Percentiles rank a stretch among this genome's conserved stretches.
Evolutionary conservation across 139 green algal genomes (phyloP).

Genomic region (Eudorina sp.): DNA sequence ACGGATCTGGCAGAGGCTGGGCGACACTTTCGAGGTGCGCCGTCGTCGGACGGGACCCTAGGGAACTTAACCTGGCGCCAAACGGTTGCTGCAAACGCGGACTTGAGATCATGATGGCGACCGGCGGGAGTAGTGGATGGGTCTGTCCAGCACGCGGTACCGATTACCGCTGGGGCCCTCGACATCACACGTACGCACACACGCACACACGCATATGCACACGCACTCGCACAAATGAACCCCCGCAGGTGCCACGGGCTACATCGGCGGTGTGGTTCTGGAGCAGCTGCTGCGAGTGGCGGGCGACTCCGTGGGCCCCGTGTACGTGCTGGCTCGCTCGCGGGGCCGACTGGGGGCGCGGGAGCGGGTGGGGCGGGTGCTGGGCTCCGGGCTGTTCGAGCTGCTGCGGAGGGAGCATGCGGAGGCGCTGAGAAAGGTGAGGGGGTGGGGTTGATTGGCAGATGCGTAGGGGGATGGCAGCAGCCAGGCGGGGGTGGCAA

Average conservation of each 20-base stretch:
- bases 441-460: not conserved
- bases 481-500: too few relatives aligned
- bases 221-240: not conserved
- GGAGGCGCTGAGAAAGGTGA: conserved; percentile 25
- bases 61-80: too few relatives aligned
- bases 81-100: too few relatives aligned
- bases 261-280: conserved; percentile 68
- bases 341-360: not conserved
- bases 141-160: too few relatives aligned
- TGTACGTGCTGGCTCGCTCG: conserved; percentile 18
- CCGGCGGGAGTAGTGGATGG: too few relatives aligned
- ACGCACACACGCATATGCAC: not conserved
- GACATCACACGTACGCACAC: not conserved
- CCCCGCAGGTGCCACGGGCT: conserved; percentile 64
- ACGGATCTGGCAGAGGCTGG: too few relatives aligned
- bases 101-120: too few relatives aligned
- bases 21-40: too few relatives aligned
- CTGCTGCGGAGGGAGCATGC: not conserved
- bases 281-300: conserved; percentile 70
- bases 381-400: conserved; percentile 26
- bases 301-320: not conserved
- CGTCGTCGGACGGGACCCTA: too few relatives aligned
- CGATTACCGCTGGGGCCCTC: too few relatives aligned
- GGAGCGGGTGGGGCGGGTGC: conserved; percentile 28
- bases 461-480: not conserved